A percentile compares a stretch with the other conserved stretches of the same genome.
These are phyloP conservation scores for Schizosaccharomyces osmophilus DNA, from an alignment of 805 yeast genomes.

Conservation along the genomic window DNA sequence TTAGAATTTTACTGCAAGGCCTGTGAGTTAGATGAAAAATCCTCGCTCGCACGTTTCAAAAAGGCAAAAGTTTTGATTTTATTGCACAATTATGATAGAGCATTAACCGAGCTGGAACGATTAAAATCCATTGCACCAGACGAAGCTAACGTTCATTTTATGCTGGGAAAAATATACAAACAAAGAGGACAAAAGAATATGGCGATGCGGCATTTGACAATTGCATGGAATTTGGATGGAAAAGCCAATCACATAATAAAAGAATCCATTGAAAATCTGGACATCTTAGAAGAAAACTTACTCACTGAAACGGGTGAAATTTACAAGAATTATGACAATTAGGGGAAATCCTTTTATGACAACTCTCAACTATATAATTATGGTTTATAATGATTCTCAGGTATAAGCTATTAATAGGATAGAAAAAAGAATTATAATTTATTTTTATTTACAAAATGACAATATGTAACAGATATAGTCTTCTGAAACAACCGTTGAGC, in stretches of 20 bases:
- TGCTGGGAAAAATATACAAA: constrained; percentile 68
- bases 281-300: neutral
- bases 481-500: no score
- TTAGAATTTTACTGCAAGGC: constrained; percentile 64
- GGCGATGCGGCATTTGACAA: constrained; percentile 68
- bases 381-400: no score
- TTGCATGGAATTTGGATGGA: constrained; percentile 77
- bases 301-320: neutral
- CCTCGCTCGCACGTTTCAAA: constrained; percentile 69
- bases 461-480: no score
- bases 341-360: neutral
- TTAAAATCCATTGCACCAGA: constrained; percentile 66
- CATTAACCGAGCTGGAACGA: constrained; percentile 50
- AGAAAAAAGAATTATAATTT: no score
- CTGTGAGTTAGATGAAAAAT: constrained; percentile 55
- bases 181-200: constrained; percentile 44
- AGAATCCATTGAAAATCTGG: constrained; percentile 39
- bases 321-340: neutral
- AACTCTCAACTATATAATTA: no score
- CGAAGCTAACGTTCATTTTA: constrained; percentile 78
- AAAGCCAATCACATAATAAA: constrained; percentile 54
- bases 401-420: no score
- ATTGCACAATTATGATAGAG: constrained; percentile 29
- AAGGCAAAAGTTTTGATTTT: constrained; percentile 60
- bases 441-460: no score